Percentiles rank a stretch among this genome's conserved stretches.
Conservation (phyloP, 352 stramenopile species). For the Blastocystis sp. region DNA sequence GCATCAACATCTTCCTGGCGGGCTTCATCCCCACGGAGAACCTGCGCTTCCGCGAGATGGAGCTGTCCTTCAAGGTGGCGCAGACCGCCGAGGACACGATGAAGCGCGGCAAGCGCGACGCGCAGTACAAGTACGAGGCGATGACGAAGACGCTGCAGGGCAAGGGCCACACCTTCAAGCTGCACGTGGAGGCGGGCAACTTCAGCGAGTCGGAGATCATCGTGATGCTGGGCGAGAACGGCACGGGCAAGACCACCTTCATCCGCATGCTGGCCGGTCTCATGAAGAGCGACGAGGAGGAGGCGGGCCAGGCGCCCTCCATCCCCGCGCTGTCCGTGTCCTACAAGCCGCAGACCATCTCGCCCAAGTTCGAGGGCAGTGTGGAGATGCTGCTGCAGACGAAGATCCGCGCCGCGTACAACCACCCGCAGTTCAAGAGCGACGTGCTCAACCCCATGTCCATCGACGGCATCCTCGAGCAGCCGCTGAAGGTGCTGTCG, state of each 20-base stretch:
- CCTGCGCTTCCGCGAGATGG: slow-evolving; percentile 94
- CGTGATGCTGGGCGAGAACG: slow-evolving; percentile 97
- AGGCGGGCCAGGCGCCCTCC: slow-evolving; percentile 37
- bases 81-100: slow-evolving; percentile 85
- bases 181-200: slow-evolving; percentile 92
- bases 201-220: slow-evolving; percentile 99
- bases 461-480: slow-evolving; percentile 96
- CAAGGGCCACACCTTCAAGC: slow-evolving; percentile 90
- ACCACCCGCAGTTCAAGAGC: slow-evolving; percentile 96
- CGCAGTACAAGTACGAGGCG: slow-evolving; percentile 86
- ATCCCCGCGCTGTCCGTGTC: slow-evolving; percentile 76
- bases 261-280: slow-evolving; percentile 97
- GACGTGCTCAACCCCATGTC: slow-evolving; percentile 97
- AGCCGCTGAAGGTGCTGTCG: slow-evolving; percentile 93
- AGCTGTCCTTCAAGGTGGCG: slow-evolving; percentile 95
- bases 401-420: slow-evolving; percentile 91
- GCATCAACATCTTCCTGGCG: slow-evolving; percentile 99
- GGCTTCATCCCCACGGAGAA: slow-evolving; percentile 99
- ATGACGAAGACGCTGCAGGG: slow-evolving; percentile 98
- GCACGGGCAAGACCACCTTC: slow-evolving; percentile 99
- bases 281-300: slow-evolving; percentile 94
- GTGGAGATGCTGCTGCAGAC: slow-evolving; percentile 95
- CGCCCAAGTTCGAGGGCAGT: slow-evolving; percentile 86
- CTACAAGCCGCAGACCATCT: slow-evolving; percentile 99
- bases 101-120: slow-evolving; percentile 72